Percentiles rank a stretch among this genome's conserved stretches.
phyloP scores from a whole-genome alignment of 768 basidiomycete species.

The Daedalea quercina region DNA sequence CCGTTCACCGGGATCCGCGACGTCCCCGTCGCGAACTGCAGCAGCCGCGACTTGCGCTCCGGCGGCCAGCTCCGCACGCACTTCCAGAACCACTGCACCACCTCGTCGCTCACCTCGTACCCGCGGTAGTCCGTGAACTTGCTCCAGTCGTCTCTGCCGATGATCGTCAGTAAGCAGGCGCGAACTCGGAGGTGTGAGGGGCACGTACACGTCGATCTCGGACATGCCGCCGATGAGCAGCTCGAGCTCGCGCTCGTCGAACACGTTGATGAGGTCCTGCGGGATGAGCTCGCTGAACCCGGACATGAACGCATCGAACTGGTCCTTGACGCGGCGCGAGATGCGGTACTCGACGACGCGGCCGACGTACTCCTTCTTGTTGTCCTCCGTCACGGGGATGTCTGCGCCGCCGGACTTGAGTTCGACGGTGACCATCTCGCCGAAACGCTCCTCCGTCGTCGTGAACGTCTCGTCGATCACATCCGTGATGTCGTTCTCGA shows the following conservation, averaged over 20 bases:
- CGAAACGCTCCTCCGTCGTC: conserved; percentile 95
- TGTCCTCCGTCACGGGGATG: conserved; percentile 87
- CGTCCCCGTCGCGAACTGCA: conserved; percentile 97
- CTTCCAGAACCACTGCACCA: conserved; percentile 99
- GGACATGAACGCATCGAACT: conserved; percentile 99
- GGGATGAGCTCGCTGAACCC: conserved; percentile 99
- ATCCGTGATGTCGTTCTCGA: conserved; percentile 98
- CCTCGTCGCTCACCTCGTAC: conserved; percentile 90
- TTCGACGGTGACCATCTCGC: conserved; percentile 96
- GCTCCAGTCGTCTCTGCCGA: conserved; percentile 85
- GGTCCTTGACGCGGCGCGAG: conserved; percentile 93
- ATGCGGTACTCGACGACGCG: conserved; percentile 95
- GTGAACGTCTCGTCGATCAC: conserved; percentile 97
- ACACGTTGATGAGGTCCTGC: conserved; percentile 95
- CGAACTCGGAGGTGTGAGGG: neutral
- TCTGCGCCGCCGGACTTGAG: conserved; percentile 86
- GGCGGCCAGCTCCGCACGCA: conserved; percentile 96
- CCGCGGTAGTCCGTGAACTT: conserved; percentile 99
- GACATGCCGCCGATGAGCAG: conserved; percentile 98
- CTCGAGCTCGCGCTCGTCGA: conserved; percentile 97
- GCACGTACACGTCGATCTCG: conserved; percentile 92
- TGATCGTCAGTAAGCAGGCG: conserved; percentile 4
- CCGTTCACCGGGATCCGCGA: conserved; percentile 97
- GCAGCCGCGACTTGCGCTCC: conserved; percentile 91
- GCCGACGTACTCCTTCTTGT: conserved; percentile 99